A percentile compares a stretch with the other conserved stretches of the same genome.
Evolutionary conservation across 2,329 filamentous ascomycete genomes (phyloP).

Genomic region (Apiospora marii): DNA sequence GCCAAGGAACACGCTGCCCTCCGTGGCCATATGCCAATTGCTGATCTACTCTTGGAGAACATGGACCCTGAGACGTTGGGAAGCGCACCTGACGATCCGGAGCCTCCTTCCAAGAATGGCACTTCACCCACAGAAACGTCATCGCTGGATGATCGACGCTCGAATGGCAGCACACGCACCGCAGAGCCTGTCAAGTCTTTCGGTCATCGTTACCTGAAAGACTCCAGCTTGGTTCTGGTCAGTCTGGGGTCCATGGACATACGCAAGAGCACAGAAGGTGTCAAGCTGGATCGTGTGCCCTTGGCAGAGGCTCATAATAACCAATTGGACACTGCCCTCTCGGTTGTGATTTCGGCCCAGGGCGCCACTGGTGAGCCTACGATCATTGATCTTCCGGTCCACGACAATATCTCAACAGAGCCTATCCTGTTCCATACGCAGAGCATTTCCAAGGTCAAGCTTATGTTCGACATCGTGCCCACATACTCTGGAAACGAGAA

Average conservation of each 20-base stretch:
- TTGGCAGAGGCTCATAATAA: conserved; percentile 89
- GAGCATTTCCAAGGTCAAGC: conserved; percentile 81
- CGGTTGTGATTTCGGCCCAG: conserved; percentile 85
- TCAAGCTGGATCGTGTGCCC: conserved; percentile 88
- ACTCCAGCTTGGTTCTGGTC: conserved; percentile 89
- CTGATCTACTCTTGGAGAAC: conserved; percentile 69
- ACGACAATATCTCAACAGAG: conserved; percentile 92
- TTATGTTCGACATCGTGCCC: conserved; percentile 93
- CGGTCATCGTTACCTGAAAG: conserved; percentile 90
- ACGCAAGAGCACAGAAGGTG: conserved; percentile 79
- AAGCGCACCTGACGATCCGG: conserved; percentile 41
- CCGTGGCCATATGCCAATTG: conserved; percentile 85
- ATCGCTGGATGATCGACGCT: conserved; percentile 68
- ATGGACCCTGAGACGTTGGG: conserved; percentile 42
- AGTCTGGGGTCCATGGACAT: conserved; percentile 96
- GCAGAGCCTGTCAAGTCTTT: conserved; percentile 91
- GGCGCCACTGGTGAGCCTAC: conserved; percentile 87
- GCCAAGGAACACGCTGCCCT: conserved; percentile 92
- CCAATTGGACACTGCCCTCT: conserved; percentile 92
- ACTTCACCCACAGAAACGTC: conserved; percentile 59
- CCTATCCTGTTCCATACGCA: conserved; percentile 87
- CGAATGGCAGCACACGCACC: conserved; percentile 58
- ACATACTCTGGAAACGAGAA: conserved; percentile 93
- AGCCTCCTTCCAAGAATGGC: conserved; percentile 37
- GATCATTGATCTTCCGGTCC: conserved; percentile 89